Base-by-base conservation (phyloP, 2,329 filamentous ascomycete genomes). In the Chaetomium sp. region DNA sequence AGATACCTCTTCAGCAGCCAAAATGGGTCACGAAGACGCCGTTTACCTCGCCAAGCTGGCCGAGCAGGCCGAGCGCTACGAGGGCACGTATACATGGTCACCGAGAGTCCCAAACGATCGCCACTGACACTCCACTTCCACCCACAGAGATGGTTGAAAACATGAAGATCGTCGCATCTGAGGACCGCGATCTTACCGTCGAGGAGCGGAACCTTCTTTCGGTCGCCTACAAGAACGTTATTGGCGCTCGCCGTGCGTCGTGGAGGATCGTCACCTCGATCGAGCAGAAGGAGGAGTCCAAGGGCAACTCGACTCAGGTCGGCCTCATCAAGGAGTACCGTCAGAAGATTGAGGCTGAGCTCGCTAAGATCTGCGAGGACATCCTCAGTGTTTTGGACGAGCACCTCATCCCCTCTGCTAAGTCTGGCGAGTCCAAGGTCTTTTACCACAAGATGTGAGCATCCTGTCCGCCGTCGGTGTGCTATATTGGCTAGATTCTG, bases 41-140 rank as follows among this genome's bases (percentile, higher is more conserved):
- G 94, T 99, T 73, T 97, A 97, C 79, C 88, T 97, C 76, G 94
- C 94, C 79, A 97, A 97, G 91, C 89, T 99, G 77, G 94, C 94
- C 74, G 94, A 99, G 87, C 94, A 99, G 86, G 94, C 94, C 77
- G 94, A 99, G 87, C 92, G 94, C 76, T 99, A 99, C 79, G 94
- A 99, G 83, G 94, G 94, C 97, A 80, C 71, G 82, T 76, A 62
- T 54, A 52, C 41, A 44, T 37, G 42, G 44, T 54, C 52, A 35
- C 35, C 49, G 38, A 45, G 32, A 14, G 38, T 11, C 41, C 34
- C 5, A 55, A 40, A 46, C 55, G 43, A 50, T 46, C 54, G 56
- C 54, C 32, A 46, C 52, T 61, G 53, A 62, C 59, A 14, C 33
- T 55, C 38, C 19, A 49, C 49, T 27, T 48, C 44, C 52, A 48